Conservation (phyloP, 1,284 basidiomycete species). For the Moniliophthora roreri region DNA sequence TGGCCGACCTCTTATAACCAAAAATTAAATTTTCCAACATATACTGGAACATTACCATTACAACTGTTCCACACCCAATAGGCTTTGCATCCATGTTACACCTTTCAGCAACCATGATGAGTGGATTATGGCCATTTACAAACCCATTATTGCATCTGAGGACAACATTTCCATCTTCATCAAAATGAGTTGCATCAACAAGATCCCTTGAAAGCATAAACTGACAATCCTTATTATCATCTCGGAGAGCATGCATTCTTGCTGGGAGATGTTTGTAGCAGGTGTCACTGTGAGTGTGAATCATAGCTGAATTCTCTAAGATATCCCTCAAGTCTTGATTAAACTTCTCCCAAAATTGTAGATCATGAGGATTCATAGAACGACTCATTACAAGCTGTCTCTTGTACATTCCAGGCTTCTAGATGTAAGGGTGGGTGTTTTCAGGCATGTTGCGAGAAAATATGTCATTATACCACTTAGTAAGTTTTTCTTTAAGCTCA, state of each 20-base stretch:
- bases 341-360: background rate
- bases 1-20: no score
- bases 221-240: slow-evolving; percentile 6
- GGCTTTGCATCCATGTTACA: slow-evolving; percentile 17
- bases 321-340: slow-evolving; percentile 15
- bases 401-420: background rate
- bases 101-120: background rate
- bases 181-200: background rate
- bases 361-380: slow-evolving; percentile 5
- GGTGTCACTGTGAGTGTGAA: slow-evolving; percentile 13
- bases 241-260: background rate
- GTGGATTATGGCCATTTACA: slow-evolving; percentile 1
- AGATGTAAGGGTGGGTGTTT: background rate
- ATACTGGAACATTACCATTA: slow-evolving; percentile 12
- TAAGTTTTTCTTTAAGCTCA: background rate
- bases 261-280: slow-evolving; percentile 16
- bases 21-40: no score
- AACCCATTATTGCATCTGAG: slow-evolving; percentile 10
- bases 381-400: slow-evolving; percentile 9
- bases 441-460: background rate
- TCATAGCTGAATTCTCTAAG: slow-evolving; percentile 10
- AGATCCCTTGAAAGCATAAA: background rate
- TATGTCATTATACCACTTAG: background rate
- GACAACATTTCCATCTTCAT: background rate
- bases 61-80: slow-evolving; percentile 16